These are phyloP conservation scores for Solanum hybrid DNA, from an alignment of 305 asterid species.

Conservation along the genomic window DNA sequence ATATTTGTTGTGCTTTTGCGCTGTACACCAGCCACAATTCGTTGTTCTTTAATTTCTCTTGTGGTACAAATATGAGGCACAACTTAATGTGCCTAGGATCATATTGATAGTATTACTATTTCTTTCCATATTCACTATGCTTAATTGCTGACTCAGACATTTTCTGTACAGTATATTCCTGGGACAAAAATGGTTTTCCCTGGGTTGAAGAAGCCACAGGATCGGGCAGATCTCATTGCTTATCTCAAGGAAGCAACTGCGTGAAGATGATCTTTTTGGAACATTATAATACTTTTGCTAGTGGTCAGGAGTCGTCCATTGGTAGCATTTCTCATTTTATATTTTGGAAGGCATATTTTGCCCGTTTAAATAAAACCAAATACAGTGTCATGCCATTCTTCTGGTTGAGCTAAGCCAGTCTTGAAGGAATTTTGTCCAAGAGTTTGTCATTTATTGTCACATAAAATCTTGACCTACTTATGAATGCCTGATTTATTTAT, in stretches of 20 bases:
- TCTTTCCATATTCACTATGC: not conserved
- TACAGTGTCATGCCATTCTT: not conserved
- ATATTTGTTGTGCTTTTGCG: not conserved
- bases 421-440: not conserved
- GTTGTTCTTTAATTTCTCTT: too few species aligned
- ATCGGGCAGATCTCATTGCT: conserved; percentile 79
- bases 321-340: not conserved
- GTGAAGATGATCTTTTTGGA: conserved; percentile 18
- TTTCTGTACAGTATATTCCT: conserved; percentile 67
- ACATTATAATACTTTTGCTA: not conserved
- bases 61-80: not conserved
- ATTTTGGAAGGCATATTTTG: not conserved
- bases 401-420: conserved; percentile 4
- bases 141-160: not conserved
- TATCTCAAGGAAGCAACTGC: conserved; percentile 71
- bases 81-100: not conserved
- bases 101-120: not conserved
- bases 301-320: not conserved
- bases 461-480: not conserved
- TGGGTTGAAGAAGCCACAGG: conserved; percentile 90
- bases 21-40: not conserved
- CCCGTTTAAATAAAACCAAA: conserved; percentile 1
- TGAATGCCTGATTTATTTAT: not conserved
- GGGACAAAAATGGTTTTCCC: conserved; percentile 99
- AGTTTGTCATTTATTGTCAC: not conserved